Base-by-base conservation (phyloP, 352 stramenopile genomes). In the Phytophthora sp. region DNA sequence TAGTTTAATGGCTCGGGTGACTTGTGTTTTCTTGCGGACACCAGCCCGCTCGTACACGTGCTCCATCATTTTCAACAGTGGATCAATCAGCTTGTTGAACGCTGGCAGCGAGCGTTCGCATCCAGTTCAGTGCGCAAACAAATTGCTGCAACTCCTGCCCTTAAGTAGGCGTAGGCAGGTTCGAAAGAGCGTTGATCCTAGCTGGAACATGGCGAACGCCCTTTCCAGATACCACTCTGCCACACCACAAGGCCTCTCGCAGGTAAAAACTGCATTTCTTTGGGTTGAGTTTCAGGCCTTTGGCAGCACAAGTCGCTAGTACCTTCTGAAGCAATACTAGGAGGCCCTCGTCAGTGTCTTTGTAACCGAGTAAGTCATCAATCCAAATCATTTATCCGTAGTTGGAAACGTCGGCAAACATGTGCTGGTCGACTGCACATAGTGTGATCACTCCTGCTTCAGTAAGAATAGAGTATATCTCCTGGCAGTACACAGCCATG, bases 61-160 rank as follows among this genome's bases (percentile, higher is more conserved):
- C 38, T 63, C 57, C 46, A 73, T 63, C 0, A 56, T 15, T 6
- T 53, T 49, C 9, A 50, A 6, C 2, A 57, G 13, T 11, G 44
- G 21, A 3, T 36, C 20, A n/a, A 61, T 53, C 15, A 67, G 23
- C 21, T 60, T 60, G 16, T 52, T 63, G 31, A 46, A 73, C 9
- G 56, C 60, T 20, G 55, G 64, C 2, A 73, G 11, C 11, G 52
- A 63, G 6, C n/a, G 23, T 26, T 18, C 64, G n/a, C 64, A 63
- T 58, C 57, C 64, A 62, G 24, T 73, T 73, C 24, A 67, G 36
- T 1, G 50, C 64, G 24, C 57, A 73, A 33, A 72, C n/a, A 16
- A 72, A 68, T 31, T 62, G 57, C 11, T 73, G 55, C 4, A 68
- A 13, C 16, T 68, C 33, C 8, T 50, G 38, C 2, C 35, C 46